phyloP scores from a whole-genome alignment of 306 rosid genomes.

The Carpinus viminea region DNA sequence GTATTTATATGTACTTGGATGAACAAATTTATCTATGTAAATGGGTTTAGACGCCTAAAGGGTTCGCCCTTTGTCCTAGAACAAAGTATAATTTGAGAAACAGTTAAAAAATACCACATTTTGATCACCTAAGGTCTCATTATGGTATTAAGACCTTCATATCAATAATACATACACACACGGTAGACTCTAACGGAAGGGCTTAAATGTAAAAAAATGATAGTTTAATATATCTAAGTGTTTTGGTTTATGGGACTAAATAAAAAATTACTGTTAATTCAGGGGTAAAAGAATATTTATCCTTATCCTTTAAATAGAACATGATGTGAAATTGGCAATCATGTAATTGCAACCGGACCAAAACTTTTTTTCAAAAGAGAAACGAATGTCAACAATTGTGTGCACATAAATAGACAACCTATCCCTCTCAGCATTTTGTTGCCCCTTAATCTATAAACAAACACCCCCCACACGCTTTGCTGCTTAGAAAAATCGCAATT shows the following conservation, averaged over 20 bases:
- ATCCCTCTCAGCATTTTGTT: slow-evolving; percentile 7
- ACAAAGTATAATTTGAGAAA: not conserved
- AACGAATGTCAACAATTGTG: slow-evolving; percentile 28
- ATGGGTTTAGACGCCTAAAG: not conserved
- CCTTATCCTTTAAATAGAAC: no score
- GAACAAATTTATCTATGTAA: not conserved
- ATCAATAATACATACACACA: not conserved
- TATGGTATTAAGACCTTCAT: not conserved
- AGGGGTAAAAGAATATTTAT: no score
- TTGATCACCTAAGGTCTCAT: not conserved
- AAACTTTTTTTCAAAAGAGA: not conserved
- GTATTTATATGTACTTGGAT: not conserved
- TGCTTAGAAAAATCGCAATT: not conserved
- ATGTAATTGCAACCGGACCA: slow-evolving; percentile 18
- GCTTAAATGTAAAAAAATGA: no score
- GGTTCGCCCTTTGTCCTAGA: not conserved
- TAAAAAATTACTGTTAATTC: no score
- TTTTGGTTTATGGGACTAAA: no score
- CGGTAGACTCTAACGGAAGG: no score
- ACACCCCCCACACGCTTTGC: slow-evolving; percentile 23
- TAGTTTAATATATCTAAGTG: no score
- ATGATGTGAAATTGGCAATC: slow-evolving; percentile 15
- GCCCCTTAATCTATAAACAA: slow-evolving; percentile 14
- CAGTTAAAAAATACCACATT: not conserved
- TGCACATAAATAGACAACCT: slow-evolving; percentile 25